Evolutionary conservation across 306 rosid species (phyloP).

Genomic region (Biancaea sappan): DNA sequence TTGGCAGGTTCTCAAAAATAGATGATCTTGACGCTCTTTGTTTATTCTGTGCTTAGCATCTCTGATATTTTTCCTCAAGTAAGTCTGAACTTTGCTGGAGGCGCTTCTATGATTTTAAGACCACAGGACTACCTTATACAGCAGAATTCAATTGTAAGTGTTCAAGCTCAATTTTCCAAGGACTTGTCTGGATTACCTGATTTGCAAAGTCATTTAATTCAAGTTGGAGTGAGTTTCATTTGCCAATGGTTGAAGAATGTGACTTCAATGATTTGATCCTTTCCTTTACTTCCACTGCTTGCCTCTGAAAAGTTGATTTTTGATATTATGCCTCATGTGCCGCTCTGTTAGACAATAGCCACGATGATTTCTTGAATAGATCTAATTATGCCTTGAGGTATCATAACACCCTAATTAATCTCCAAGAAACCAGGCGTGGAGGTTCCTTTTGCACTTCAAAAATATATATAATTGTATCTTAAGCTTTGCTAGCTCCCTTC

Average conservation of each 20-base stretch:
- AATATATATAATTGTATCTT: slow-evolving; percentile 16
- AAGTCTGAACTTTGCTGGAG: slow-evolving; percentile 85
- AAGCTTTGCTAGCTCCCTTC: slow-evolving; percentile 16
- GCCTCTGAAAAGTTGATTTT: slow-evolving; percentile 19
- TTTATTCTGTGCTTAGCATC: slow-evolving; percentile 53
- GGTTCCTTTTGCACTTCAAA: slow-evolving; percentile 17
- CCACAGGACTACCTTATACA: slow-evolving; percentile 94
- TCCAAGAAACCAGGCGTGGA: not conserved
- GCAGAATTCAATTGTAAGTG: slow-evolving; percentile 80
- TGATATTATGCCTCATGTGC: slow-evolving; percentile 19
- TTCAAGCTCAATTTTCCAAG: slow-evolving; percentile 20
- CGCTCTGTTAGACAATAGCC: slow-evolving; percentile 8
- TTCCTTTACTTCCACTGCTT: slow-evolving; percentile 15
- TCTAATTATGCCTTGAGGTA: slow-evolving; percentile 3
- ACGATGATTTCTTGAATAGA: slow-evolving; percentile 8
- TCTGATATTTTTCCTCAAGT: slow-evolving; percentile 83
- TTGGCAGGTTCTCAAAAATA: not conserved
- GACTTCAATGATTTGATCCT: slow-evolving; percentile 13
- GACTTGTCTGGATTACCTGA: slow-evolving; percentile 8
- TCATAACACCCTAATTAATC: slow-evolving; percentile 11
- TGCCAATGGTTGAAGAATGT: slow-evolving; percentile 20
- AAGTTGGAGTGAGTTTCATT: slow-evolving; percentile 31
- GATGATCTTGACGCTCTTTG: slow-evolving; percentile 30
- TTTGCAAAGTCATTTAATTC: slow-evolving; percentile 16
- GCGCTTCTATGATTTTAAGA: slow-evolving; percentile 71